Base-by-base conservation (phyloP, 164 flowering plant genomes). In the Taxillus chinensis region DNA sequence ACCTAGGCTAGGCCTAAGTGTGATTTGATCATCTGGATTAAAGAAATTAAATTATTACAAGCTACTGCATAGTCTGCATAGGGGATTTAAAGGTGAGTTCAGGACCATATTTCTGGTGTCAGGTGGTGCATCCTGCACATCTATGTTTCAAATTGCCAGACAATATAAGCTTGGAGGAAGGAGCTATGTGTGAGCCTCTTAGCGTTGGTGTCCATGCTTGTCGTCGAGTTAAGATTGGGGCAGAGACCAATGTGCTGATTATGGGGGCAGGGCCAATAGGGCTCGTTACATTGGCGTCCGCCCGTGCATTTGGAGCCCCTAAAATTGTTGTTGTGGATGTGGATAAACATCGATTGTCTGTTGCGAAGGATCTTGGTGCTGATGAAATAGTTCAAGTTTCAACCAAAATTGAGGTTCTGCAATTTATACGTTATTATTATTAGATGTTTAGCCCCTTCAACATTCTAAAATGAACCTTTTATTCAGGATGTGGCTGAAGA, bases 211-310 rank as follows among this genome's bases (percentile, higher is more conserved):
- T 93, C 39, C 97, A 93, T 76, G 95, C 92, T 68, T 93, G 97
- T 67, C 88, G 89, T 3, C 86, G 97, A 57, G 95, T 93, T 50
- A 64, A 79, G 48, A 65, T 87, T 66, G 92, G 95, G 57, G 86
- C 96, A 2, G 96, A 86, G 70, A 87, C 89, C 39, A 89, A 76
- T 65, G 91, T 87, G 0, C 66, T 90, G 78, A 68, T 89, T 63
- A 82, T 90, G 87, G 96, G 97, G 63, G 99, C 99, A 2, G 96
- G 99, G 38, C 95, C 97, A 3, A 90, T 93, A n/a, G 99, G 99
- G 53, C 91, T 89, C 13, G 91, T 93, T 8, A 80, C 93, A 10
- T 41, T 90, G 92, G 75, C 89, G 5, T 77, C 90, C 16, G 96
- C 97, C 61, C 91, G 89, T 54, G 95, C 96, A 61, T 93, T 90